Conservation (phyloP, 1,284 basidiomycete genomes). For the Xerocomus amazonicus region DNA sequence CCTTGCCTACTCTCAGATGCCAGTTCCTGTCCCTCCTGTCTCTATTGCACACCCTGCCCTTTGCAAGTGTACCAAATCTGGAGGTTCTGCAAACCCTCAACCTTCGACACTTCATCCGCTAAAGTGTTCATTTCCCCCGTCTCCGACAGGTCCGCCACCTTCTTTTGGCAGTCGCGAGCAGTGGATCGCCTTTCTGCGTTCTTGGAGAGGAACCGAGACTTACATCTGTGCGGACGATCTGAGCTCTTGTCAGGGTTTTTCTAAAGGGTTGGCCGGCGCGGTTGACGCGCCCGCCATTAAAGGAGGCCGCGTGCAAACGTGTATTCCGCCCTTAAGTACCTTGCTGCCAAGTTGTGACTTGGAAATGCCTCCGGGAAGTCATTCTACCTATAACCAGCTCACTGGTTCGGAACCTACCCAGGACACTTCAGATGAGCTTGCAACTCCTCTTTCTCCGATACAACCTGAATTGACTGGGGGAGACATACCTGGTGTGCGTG, state of each 20-base stretch:
- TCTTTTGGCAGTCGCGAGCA: slow-evolving; percentile 63
- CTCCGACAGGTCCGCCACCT: slow-evolving; percentile 56
- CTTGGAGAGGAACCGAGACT: slow-evolving; percentile 64
- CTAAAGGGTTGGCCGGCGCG: slow-evolving; percentile 66
- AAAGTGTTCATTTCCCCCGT: slow-evolving; percentile 53
- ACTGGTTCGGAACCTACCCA: slow-evolving; percentile 35
- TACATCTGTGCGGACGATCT: slow-evolving; percentile 59
- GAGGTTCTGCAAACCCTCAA: slow-evolving; percentile 38
- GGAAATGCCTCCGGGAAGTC: slow-evolving; percentile 16
- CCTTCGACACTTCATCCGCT: slow-evolving; percentile 47
- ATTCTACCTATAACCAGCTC: slow-evolving; percentile 35
- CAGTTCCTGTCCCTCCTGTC: slow-evolving; percentile 71
- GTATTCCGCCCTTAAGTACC: slow-evolving; percentile 68
- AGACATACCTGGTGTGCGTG: slow-evolving; percentile 3
- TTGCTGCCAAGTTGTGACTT: slow-evolving; percentile 24
- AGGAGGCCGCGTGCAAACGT: slow-evolving; percentile 76
- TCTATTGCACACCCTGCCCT: slow-evolving; percentile 59
- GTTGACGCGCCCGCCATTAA: slow-evolving; percentile 73
- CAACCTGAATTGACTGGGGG: slow-evolving; percentile 13
- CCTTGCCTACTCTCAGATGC: slow-evolving; percentile 58
- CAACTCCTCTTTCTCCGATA: slow-evolving; percentile 13
- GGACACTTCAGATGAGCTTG: slow-evolving; percentile 20
- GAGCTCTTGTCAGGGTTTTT: slow-evolving; percentile 52
- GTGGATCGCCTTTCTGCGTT: slow-evolving; percentile 66
- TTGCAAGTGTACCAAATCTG: slow-evolving; percentile 50